phyloP scores from a whole-genome alignment of 2,329 filamentous ascomycete genomes.

The Lecanoromycetidae sp. region DNA sequence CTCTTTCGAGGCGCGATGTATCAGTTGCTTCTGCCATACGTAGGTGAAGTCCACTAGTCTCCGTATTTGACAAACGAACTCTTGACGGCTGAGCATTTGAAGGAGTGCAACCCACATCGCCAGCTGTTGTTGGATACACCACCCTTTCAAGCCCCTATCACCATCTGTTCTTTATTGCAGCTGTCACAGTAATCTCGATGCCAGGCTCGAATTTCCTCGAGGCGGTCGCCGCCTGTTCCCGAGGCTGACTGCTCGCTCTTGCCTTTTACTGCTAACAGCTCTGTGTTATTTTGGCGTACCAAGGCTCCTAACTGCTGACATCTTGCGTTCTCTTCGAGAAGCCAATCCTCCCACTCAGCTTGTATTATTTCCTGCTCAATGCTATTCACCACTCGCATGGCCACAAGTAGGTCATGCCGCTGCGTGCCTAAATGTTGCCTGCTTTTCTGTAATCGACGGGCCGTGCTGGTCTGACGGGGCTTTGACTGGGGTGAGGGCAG shows the following conservation, averaged over 20 bases:
- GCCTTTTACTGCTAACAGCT: slow-evolving; percentile 18
- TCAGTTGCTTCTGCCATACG: too few relatives aligned
- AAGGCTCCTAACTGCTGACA: slow-evolving; percentile 53
- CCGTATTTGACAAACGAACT: too few relatives aligned
- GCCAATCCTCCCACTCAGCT: slow-evolving; percentile 89
- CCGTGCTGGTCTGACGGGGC: slow-evolving; percentile 35
- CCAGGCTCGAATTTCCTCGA: slow-evolving; percentile 41
- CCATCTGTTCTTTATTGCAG: slow-evolving; percentile 37
- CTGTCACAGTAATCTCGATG: slow-evolving; percentile 52
- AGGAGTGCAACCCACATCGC: too few relatives aligned
- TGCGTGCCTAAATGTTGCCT: slow-evolving; percentile 72
- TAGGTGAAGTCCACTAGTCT: too few relatives aligned
- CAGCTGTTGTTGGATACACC: too few relatives aligned
- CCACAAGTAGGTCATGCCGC: slow-evolving; percentile 80
- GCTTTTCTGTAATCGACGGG: slow-evolving; percentile 59
- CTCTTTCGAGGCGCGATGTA: too few relatives aligned
- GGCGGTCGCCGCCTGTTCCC: slow-evolving; percentile 18
- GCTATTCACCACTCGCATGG: slow-evolving; percentile 77
- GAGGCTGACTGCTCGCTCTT: slow-evolving; percentile 21
- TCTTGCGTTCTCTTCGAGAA: slow-evolving; percentile 62
- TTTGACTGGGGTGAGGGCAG: slow-evolving; percentile 7
- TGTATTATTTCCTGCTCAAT: slow-evolving; percentile 76
- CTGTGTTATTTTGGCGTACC: slow-evolving; percentile 25
- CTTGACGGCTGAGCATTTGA: too few relatives aligned
- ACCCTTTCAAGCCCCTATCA: not conserved